Conservation (phyloP, 768 basidiomycete species). For the Suillus weaverae region DNA sequence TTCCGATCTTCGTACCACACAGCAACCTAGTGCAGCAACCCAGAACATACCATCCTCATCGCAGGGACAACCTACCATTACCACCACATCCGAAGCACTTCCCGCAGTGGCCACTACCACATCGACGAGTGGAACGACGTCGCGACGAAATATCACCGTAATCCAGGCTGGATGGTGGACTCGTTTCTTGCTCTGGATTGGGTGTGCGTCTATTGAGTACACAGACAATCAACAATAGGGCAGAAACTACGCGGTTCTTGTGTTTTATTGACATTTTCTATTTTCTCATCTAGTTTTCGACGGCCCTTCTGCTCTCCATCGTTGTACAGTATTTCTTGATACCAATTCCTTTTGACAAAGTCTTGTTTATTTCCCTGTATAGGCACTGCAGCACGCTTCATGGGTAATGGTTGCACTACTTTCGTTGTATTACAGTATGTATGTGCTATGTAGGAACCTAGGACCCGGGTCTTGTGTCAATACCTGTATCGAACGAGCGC, state of each 20-base stretch:
- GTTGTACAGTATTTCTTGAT: background rate
- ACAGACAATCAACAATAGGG: background rate
- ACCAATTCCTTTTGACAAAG: background rate
- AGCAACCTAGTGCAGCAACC: background rate
- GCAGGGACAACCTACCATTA: background rate
- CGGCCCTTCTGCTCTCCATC: background rate
- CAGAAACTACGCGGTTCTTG: background rate
- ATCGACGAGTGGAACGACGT: background rate
- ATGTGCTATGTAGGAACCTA: background rate
- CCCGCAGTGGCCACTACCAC: background rate
- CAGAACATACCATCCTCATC: background rate
- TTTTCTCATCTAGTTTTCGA: background rate
- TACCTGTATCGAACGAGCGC: background rate
- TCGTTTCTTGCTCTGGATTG: background rate
- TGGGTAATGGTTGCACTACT: background rate
- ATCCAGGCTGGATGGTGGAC: background rate
- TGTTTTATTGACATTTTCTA: background rate
- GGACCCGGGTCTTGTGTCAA: background rate
- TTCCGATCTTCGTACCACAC: background rate
- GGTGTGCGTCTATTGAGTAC: background rate
- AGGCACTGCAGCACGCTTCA: background rate
- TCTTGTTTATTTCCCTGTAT: background rate
- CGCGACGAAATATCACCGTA: background rate
- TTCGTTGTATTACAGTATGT: background rate
- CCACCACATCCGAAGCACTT: background rate